These are phyloP conservation scores for Leucocoprinus birnbaumii DNA, from an alignment of 768 basidiomycete species.

Conservation along the genomic window DNA sequence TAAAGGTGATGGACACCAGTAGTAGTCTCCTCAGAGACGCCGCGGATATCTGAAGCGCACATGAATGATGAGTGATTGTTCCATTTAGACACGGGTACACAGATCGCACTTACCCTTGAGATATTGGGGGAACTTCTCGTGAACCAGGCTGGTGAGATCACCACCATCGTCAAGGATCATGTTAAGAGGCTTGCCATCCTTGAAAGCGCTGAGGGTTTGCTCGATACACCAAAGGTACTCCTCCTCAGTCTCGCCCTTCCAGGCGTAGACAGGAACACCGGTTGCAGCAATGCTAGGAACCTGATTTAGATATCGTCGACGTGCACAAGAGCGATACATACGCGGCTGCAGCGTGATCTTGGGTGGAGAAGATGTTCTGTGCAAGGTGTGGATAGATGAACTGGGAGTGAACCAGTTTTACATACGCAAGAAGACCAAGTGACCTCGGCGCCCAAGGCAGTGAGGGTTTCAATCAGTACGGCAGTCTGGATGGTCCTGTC, in stretches of 20 bases:
- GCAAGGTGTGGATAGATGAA: neutral
- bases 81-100: neutral
- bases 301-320: neutral
- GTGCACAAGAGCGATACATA: constrained; percentile 32
- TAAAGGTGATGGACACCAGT: constrained; percentile 99
- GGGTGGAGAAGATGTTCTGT: constrained; percentile 99
- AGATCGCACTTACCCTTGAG: constrained; percentile 61
- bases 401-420: constrained; percentile 15
- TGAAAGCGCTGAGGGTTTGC: constrained; percentile 89
- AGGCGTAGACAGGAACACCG: constrained; percentile 97
- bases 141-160: constrained; percentile 91
- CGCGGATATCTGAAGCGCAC: constrained; percentile 64
- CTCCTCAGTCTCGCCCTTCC: constrained; percentile 99
- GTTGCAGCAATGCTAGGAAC: constrained; percentile 85
- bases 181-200: constrained; percentile 81
- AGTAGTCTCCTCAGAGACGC: constrained; percentile 98
- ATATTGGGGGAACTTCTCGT: constrained; percentile 94
- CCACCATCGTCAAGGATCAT: constrained; percentile 99
- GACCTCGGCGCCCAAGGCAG: constrained; percentile 93
- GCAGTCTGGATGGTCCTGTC: constrained; percentile 97
- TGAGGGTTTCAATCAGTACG: constrained; percentile 97
- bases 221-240: constrained; percentile 99
- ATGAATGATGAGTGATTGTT: constrained; percentile 4
- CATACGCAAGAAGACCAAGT: constrained; percentile 97
- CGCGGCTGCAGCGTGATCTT: constrained; percentile 99